These are phyloP conservation scores for Solanum pinnatisectum DNA, from an alignment of 257 asterid genomes.

Conservation along the genomic window DNA sequence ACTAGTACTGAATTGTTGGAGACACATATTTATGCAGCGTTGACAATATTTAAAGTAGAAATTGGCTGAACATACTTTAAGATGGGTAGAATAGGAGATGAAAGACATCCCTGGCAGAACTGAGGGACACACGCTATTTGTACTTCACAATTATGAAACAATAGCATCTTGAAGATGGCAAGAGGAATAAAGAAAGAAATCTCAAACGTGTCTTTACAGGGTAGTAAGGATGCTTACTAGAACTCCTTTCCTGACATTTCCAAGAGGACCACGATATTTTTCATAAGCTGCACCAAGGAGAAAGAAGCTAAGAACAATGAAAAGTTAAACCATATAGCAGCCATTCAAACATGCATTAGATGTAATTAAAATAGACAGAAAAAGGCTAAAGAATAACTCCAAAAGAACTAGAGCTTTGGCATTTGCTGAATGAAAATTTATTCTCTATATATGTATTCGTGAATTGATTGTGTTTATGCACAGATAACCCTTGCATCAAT, in stretches of 20 bases:
- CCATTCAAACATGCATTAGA: not conserved
- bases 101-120: not conserved
- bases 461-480: not conserved
- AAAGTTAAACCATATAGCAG: not conserved
- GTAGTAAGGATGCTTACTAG: conserved; percentile 33
- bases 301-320: not conserved
- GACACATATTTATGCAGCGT: not conserved
- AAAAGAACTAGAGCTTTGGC: not conserved
- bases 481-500: not conserved
- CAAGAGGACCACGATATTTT: conserved; percentile 91
- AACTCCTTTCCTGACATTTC: conserved; percentile 98
- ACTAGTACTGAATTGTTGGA: not conserved
- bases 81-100: not conserved
- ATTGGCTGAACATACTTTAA: not conserved
- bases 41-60: not conserved
- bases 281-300: conserved; percentile 53
- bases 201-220: not conserved
- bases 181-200: not conserved
- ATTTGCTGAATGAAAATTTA: not conserved
- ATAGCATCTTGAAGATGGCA: not conserved
- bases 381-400: not conserved
- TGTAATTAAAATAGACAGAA: not conserved
- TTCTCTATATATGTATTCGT: not conserved
- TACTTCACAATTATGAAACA: not conserved
- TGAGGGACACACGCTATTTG: not conserved